Evolutionary conservation across 202 grass and related monocot species (phyloP).

Genomic region (Hordeum pubiflorum): DNA sequence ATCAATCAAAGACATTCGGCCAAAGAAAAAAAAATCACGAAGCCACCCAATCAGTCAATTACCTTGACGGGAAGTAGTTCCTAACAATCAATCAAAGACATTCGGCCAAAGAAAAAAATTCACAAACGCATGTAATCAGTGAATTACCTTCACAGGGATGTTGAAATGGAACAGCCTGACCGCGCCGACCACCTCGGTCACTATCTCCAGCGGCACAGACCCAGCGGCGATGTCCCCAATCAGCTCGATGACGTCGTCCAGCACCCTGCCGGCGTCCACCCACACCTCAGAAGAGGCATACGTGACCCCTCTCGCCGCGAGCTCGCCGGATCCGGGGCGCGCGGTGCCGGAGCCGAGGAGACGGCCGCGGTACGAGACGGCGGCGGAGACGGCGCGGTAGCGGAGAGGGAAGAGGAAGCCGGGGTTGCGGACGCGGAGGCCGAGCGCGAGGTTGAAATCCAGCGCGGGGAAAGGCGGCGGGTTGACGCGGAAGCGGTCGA

Average conservation of each 20-base stretch:
- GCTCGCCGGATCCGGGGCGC: conserved; percentile 26
- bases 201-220: conserved; percentile 62
- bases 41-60: neutral
- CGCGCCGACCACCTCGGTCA: conserved; percentile 55
- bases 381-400: conserved; percentile 48
- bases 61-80: conserved; percentile 56
- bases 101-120: neutral
- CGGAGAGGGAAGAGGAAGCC: conserved; percentile 51
- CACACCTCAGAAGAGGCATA: conserved; percentile 53
- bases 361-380: conserved; percentile 64
- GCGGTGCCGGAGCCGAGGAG: conserved; percentile 45
- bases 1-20: neutral
- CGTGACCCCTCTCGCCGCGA: conserved; percentile 36
- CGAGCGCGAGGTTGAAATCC: conserved; percentile 40
- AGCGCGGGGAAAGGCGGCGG: conserved; percentile 36
- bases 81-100: neutral
- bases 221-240: conserved; percentile 64
- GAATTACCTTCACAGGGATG: conserved; percentile 65
- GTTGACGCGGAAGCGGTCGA: conserved; percentile 43
- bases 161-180: conserved; percentile 43
- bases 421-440: conserved; percentile 43
- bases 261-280: conserved; percentile 52
- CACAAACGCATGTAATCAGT: neutral
- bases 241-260: conserved; percentile 65
- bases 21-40: neutral